Conservation (phyloP, 1,139 yeast species). For the Diutina ranongensis region DNA sequence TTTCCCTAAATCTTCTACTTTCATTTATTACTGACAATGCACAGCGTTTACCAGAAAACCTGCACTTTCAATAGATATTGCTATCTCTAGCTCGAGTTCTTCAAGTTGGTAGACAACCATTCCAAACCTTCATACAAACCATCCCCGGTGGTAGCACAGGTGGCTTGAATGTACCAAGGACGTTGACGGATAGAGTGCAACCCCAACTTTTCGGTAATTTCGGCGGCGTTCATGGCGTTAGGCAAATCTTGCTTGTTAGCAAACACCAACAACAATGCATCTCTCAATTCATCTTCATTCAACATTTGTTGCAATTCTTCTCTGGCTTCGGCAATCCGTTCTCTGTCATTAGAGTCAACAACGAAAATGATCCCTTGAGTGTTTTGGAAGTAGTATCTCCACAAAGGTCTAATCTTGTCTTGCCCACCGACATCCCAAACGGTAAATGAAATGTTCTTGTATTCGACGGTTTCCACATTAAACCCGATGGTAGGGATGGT, state of each 20-base stretch:
- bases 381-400: slow-evolving; percentile 94
- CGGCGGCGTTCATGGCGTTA: slow-evolving; percentile 86
- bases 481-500: slow-evolving; percentile 91
- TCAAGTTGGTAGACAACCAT: slow-evolving; percentile 80
- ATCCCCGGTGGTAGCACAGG: slow-evolving; percentile 87
- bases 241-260: slow-evolving; percentile 93
- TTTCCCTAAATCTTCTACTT: too few species aligned
- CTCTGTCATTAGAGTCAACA: slow-evolving; percentile 88
- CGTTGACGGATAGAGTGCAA: slow-evolving; percentile 77
- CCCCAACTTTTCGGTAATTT: slow-evolving; percentile 76
- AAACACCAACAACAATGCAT: slow-evolving; percentile 77
- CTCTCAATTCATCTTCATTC: slow-evolving; percentile 88
- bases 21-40: slow-evolving; percentile 1
- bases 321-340: slow-evolving; percentile 87
- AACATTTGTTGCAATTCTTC: slow-evolving; percentile 91
- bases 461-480: slow-evolving; percentile 90
- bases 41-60: slow-evolving; percentile 6
- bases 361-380: slow-evolving; percentile 91
- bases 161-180: slow-evolving; percentile 84
- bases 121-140: slow-evolving; percentile 87
- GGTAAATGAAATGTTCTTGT: slow-evolving; percentile 87
- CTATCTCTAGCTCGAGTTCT: slow-evolving; percentile 32
- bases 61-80: slow-evolving; percentile 5
- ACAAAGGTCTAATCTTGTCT: slow-evolving; percentile 87
- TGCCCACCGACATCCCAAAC: slow-evolving; percentile 99